Evolutionary conservation across 2,329 filamentous ascomycete species (phyloP).

Genomic region (Epichloe amarillans): DNA sequence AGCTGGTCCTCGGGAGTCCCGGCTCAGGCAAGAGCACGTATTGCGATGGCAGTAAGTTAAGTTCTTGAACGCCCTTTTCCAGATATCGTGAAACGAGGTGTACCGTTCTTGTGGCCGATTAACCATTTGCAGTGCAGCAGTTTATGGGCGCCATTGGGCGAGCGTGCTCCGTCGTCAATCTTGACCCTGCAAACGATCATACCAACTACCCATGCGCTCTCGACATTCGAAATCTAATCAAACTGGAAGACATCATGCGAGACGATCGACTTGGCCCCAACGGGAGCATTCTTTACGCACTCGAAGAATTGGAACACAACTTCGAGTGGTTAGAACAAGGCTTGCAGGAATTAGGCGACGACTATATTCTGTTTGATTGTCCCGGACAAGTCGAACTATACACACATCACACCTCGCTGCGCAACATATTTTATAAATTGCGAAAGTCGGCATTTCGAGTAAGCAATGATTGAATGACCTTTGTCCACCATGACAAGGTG

Average conservation of each 20-base stretch:
- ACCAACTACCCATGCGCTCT: slow-evolving; percentile 81
- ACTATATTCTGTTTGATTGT: slow-evolving; percentile 92
- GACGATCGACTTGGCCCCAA: slow-evolving; percentile 86
- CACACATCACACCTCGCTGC: slow-evolving; percentile 82
- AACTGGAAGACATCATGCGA: slow-evolving; percentile 88
- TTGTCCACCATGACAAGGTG: background rate
- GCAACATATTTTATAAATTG: slow-evolving; percentile 82
- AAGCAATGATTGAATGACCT: slow-evolving; percentile 8
- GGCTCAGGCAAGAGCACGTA: slow-evolving; percentile 95
- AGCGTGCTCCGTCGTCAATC: slow-evolving; percentile 88
- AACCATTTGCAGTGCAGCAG: slow-evolving; percentile 60
- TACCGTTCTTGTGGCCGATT: background rate
- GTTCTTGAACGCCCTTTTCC: slow-evolving; percentile 14
- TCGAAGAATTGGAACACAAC: slow-evolving; percentile 91
- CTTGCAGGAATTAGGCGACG: slow-evolving; percentile 67
- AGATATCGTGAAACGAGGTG: background rate
- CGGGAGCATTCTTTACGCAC: slow-evolving; percentile 79
- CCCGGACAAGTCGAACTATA: slow-evolving; percentile 96
- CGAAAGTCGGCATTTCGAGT: slow-evolving; percentile 90
- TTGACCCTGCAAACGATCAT: slow-evolving; percentile 92
- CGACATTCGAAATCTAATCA: slow-evolving; percentile 80
- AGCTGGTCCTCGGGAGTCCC: slow-evolving; percentile 86
- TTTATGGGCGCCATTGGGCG: slow-evolving; percentile 93
- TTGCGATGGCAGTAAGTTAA: slow-evolving; percentile 76
- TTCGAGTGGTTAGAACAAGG: slow-evolving; percentile 82